Evolutionary conservation across 768 basidiomycete genomes (phyloP), one percentile per base, ranked within the genome.

Genomic region (Tylopilus sp.): DNA sequence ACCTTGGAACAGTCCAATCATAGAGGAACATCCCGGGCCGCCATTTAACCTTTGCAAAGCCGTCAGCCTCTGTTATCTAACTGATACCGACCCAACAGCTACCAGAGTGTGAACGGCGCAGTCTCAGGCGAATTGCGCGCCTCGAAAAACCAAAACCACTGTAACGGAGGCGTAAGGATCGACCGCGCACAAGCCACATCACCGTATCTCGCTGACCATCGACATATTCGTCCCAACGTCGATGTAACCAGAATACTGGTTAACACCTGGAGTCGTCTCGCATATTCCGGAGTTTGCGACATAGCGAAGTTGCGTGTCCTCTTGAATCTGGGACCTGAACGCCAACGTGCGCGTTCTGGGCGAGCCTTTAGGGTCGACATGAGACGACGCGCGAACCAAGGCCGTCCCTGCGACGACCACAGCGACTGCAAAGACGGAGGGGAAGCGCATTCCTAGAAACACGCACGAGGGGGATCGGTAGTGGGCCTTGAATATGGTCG

Each of bases 101-200:
- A 82, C 84, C 85, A 87, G 22, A 86, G 71, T 3, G 84, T 84
- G 59, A 87, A 81, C 0, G 85, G 85, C 0, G 84, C 84, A 2
- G 76, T 82, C 45, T 83, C 79, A 0, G 84, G 82, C 3, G 74
- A 70, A 28, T 79, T 68, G 14, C 86, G 76, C 3, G 85, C 77
- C 55, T 83, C 86, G 48, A 87, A 87, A 66, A 86, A 87, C 83
- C 85, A 87, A 61, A 86, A 87, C 83, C 82, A 86, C 84, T 85
- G 48, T n/a, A 34, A 28, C 12, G 17, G 11, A 41, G 8, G 19
- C 24, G 36, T 66, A 4, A 65, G 41, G 16, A 30, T 9, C 14
- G 14, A n/a, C 11, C 3, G 34, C 14, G 29, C 33, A n/a, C n/a
- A n/a, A n/a, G n/a, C n/a, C n/a, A n/a, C n/a, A n/a, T 19, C 22